Percentiles rank a stretch among this genome's conserved stretches.
Conservation (phyloP, 2,329 filamentous ascomycete genomes). For the Hymenotorrendiella dingleyae region DNA sequence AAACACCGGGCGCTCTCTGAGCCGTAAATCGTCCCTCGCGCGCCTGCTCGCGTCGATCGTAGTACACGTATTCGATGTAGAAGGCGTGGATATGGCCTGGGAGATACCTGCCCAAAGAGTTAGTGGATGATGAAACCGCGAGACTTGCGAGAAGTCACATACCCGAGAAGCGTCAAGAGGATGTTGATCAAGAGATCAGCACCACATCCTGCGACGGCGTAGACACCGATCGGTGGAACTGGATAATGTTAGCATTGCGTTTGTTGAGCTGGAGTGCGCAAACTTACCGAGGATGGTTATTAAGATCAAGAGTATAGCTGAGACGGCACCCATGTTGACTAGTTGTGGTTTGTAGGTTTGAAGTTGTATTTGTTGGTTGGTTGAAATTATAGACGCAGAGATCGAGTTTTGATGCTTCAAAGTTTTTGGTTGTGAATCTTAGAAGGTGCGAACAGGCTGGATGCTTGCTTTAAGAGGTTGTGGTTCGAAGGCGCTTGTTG, state of each 20-base stretch:
- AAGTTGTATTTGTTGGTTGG: background rate
- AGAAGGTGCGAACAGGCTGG: too few species aligned
- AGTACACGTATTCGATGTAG: constrained; percentile 68
- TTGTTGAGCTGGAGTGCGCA: background rate
- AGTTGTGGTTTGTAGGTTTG: too few species aligned
- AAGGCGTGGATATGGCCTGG: constrained; percentile 32
- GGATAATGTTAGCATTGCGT: constrained; percentile 7
- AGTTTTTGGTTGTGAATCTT: too few species aligned
- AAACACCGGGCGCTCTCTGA: constrained; percentile 60
- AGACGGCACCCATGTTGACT: constrained; percentile 32
- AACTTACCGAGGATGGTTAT: constrained; percentile 40
- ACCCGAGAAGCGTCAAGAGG: constrained; percentile 34
- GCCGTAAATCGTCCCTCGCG: constrained; percentile 49
- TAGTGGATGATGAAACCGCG: background rate
- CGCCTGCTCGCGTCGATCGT: constrained; percentile 61
- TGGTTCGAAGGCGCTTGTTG: too few species aligned
- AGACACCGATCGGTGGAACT: constrained; percentile 37
- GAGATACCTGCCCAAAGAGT: constrained; percentile 22
- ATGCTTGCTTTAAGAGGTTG: too few species aligned
- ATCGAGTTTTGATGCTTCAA: too few species aligned
- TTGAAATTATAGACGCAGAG: too few species aligned
- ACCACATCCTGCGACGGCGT: constrained; percentile 35
- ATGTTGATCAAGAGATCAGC: constrained; percentile 39
- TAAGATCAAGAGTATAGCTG: constrained; percentile 38
- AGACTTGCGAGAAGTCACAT: constrained; percentile 19